Base-by-base conservation (phyloP, 768 basidiomycete genomes). In the Suillus luteus region DNA sequence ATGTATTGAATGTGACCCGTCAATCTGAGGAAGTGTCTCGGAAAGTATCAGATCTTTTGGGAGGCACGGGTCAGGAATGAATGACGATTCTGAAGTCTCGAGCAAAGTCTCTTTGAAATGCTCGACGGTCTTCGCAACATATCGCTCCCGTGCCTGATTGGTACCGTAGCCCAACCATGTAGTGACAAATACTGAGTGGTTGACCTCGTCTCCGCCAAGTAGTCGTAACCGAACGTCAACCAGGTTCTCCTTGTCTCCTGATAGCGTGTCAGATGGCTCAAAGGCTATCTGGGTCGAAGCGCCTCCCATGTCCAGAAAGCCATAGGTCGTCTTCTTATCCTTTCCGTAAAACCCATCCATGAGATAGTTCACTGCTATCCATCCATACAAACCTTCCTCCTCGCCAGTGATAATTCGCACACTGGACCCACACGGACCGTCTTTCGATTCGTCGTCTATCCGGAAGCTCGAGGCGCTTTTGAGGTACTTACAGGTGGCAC, bases 161-260 rank as follows among this genome's bases (percentile, higher is more conserved):
- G 97, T 98, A 14, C 97, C 97, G 73, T 96, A 99, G 12, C 97
- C 97, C 31, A 99, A 79, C 97, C 97, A 99, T 1, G 96, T 98
- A 59, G 97, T 97, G 62, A 98, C 96, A 65, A 99, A 99, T 27
- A 99, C 93, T 65, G 89, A 87, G 78, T 97, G 96, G 63, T 85
- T 85, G 57, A 99, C 91, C 71, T 93, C 93, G 69, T 90, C 84
- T 17, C 96, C 97, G 38, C 88, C 85, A 46, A 99, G 73, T 43
- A 96, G 80, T 55, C 93, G 85, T 62, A 99, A 73, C 41, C 90
- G 82, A 52, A 99, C 95, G 67, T 91, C 87, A 41, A 91, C 85
- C 19, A 99, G 81, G 40, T 67, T 64, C 60, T 86, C 85, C 41
- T 84, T 75, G 62, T 84, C 82, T 65, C 80, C 75, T 49, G 78